Percentiles rank a stretch among this genome's conserved stretches.
Conservation (phyloP, 352 stramenopile genomes). For the Phytophthora melonis region DNA sequence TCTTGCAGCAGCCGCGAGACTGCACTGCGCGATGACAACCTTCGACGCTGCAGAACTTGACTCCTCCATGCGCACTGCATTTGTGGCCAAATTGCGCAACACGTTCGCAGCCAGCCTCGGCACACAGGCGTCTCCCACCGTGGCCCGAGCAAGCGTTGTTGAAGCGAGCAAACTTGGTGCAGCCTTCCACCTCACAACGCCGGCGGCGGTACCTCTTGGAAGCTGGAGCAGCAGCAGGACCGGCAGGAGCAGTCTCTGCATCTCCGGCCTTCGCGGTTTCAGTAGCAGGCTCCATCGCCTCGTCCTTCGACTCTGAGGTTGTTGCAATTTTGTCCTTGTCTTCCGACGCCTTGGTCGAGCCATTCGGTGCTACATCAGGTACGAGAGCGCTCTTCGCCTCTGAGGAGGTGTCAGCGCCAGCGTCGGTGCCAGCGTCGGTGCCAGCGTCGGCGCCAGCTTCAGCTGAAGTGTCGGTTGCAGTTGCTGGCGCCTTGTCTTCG, state of each 20-base stretch:
- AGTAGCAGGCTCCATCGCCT: neutral
- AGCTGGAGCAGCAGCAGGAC: conserved; percentile 1
- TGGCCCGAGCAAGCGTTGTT: conserved; percentile 82
- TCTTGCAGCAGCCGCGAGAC: conserved; percentile 88
- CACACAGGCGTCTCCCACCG: conserved; percentile 76
- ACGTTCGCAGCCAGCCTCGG: conserved; percentile 68
- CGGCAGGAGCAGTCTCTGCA: neutral
- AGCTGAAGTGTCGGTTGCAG: conserved; percentile 9
- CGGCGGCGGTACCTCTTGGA: conserved; percentile 72
- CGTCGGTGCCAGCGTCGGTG: neutral
- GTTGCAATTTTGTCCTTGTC: conserved; percentile 2
- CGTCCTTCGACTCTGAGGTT: conserved; percentile 13
- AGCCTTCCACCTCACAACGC: conserved; percentile 70
- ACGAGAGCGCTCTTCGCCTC: conserved; percentile 1
- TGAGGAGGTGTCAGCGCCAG: conserved; percentile 1
- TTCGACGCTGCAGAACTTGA: conserved; percentile 80
- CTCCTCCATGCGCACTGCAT: conserved; percentile 79
- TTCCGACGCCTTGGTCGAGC: conserved; percentile 5
- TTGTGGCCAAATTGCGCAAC: conserved; percentile 86
- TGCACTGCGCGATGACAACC: conserved; percentile 80
- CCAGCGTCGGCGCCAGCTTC: neutral
- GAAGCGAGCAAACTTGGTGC: conserved; percentile 82
- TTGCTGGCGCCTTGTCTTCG: conserved; percentile 7
- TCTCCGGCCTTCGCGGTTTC: conserved; percentile 11
- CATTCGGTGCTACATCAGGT: conserved; percentile 7